Evolutionary conservation across 306 rosid species (phyloP), one percentile per base, ranked within the genome.

Genomic region (Amphicarpaea edgeworthii): DNA sequence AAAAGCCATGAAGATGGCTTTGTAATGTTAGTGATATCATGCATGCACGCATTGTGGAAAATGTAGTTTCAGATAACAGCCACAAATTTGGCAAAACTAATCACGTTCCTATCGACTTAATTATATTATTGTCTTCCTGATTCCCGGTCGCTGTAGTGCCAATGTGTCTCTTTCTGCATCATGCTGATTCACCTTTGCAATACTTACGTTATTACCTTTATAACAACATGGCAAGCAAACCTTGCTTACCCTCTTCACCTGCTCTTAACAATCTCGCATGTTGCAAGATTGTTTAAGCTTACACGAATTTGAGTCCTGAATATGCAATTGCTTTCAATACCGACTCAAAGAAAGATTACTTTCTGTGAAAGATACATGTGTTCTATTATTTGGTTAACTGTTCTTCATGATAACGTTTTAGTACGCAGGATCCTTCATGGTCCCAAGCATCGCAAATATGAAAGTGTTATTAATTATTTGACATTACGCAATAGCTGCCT

Each of bases 131-230:
- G 68, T 66, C 59, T 77, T 42, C 24, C 19, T 30, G 76, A 43
- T 69, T 70, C 68, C 71, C 38, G 12, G 42, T 77, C 76, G 12
- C 8, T 64, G 65, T 77, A 82, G 68, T 82, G 82, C 59, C 69
- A 42, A 24, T 23, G 12, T 20, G 60, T 82, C 76, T 66, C 79
- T 82, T 82, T 82, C 77, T 24, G 40, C 7, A 76, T 45, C 46
- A 76, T 47, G 73, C 24, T 28, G 77, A 64, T 19, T 64, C 70
- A 38, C 16, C 70, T 64, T 64, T 38, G 50, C 21, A 40, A 40
- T 50, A 37, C 68, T 37, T 37, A n/a, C 46, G 21, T 63, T 37
- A 63, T 63, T 37, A 63, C 67, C 67, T 63, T 37, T 63, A 37
- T 40, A 40, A 11, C 53, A 40, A 11, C 53, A 41, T 42, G 37